Evolutionary conservation across 352 stramenopile species (phyloP).

Genomic region (Phytophthora citrophthora): DNA sequence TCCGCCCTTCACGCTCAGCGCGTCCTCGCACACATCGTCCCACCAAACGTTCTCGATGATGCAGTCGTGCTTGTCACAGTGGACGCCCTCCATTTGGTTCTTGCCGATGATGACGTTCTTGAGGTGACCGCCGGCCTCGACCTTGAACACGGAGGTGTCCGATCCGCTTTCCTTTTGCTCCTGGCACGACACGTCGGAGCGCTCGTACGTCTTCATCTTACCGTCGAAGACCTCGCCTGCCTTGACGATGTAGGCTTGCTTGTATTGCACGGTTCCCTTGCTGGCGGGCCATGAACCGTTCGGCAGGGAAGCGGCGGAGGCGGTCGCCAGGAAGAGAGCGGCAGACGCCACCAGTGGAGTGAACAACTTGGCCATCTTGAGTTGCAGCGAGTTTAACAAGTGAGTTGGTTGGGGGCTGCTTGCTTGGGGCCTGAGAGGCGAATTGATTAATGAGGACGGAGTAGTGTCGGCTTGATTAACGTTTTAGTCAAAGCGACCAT

Average conservation of each 20-base stretch:
- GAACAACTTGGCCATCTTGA: conserved; percentile 8
- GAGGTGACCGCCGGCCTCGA: not conserved
- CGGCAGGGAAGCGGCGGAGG: conserved; percentile 20
- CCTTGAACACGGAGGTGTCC: not conserved
- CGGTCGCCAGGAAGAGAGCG: conserved; percentile 6
- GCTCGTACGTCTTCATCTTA: not conserved
- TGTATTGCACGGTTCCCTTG: conserved; percentile 20
- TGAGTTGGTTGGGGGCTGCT: not conserved
- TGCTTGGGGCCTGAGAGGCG: not conserved
- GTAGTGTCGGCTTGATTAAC: not conserved
- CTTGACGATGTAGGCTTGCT: conserved; percentile 17
- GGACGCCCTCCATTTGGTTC: not conserved
- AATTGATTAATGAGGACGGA: not conserved
- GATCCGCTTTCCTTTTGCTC: not conserved
- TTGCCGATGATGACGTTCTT: not conserved
- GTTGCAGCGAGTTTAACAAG: not conserved
- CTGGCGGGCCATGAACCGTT: conserved; percentile 25
- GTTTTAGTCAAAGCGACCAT: conserved; percentile 11
- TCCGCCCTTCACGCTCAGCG: conserved; percentile 28
- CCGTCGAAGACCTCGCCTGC: conserved; percentile 9
- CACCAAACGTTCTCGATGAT: not conserved
- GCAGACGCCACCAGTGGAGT: conserved; percentile 5
- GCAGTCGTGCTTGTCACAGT: not conserved
- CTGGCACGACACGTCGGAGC: not conserved
- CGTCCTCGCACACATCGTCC: conserved; percentile 13